Evolutionary conservation across 73 alveolate genomes (phyloP).

Genomic region (Tetrahymena borealis): DNA sequence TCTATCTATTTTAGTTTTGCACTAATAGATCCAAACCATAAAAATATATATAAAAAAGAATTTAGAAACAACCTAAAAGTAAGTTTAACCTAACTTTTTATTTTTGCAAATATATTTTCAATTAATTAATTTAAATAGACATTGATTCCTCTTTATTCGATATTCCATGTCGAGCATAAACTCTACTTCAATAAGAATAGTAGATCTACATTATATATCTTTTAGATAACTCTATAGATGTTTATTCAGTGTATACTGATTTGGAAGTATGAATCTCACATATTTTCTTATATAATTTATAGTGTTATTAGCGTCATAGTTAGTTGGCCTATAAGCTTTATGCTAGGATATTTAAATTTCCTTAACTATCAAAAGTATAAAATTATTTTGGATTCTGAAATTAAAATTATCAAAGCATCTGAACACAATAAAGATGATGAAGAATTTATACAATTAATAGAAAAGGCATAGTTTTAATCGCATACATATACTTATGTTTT

Average conservation of each 20-base stretch:
- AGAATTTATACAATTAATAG: background rate
- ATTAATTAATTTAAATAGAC: background rate
- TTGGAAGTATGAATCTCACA: background rate
- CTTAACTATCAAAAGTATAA: background rate
- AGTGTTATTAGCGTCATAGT: background rate
- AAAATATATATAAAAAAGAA: background rate
- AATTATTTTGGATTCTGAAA: background rate
- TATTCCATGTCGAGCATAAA: background rate
- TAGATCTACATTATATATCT: background rate
- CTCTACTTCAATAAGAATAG: background rate
- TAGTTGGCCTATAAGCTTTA: background rate
- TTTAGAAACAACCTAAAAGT: background rate
- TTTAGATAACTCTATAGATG: background rate
- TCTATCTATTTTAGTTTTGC: background rate
- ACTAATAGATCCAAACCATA: background rate
- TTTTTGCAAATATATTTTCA: background rate
- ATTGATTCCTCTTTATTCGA: background rate
- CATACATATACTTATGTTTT: background rate
- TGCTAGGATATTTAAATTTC: background rate
- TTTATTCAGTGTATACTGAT: background rate
- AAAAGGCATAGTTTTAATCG: background rate
- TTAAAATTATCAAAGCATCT: background rate
- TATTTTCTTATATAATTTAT: background rate
- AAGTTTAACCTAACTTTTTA: background rate
- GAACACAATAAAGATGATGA: background rate